Evolutionary conservation across 805 yeast genomes (phyloP), one percentile per base, ranked within the genome.

Genomic region (Yarrowia sp.): DNA sequence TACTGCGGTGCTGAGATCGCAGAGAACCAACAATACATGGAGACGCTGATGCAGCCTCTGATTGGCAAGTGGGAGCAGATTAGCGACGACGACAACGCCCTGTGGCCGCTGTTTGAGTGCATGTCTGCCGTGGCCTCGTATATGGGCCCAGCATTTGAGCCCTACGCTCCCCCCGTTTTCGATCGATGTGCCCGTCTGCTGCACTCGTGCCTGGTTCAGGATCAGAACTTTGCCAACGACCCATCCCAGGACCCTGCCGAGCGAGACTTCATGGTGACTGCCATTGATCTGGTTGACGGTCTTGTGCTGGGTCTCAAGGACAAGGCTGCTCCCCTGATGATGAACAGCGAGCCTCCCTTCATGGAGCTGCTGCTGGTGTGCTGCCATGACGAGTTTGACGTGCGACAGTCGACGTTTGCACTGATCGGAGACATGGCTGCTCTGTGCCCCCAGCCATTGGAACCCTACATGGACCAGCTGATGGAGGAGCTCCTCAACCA

Each of bases 91-190:
- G 98, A 93, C 74, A 83, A 84, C 64, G 97, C 86, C 70, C 76
- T 93, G 68, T 91, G 98, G 93, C 96, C 98, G 6, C 79, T 95
- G 68, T 78, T 95, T 66, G 98, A 93, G 75, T 92, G 98, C 76
- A 82, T 95, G 83, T 90, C 97, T 4, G 85, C 92, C 19, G 89
- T 95, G 35, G 96, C 98, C 12, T 92, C 96, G 1, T 83, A 92
- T 2, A 77, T 92, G 66, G 96, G 97, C 22, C 90, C 88, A 67
- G 74, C 83, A 28, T 93, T 93, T 78, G 89, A 92, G 7, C 96
- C 96, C 6, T 91, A 86, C 79, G 98, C 98, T 0, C 81, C 88
- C 11, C 89, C 92, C 8, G 93, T 92, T 11, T 95, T 90, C 73
- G 83, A 83, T 71, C 81, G 98, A 69, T 90, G 96, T 1, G 77